phyloP scores from a whole-genome alignment of 805 yeast genomes.

The Sugiyamaella marilandica region DNA sequence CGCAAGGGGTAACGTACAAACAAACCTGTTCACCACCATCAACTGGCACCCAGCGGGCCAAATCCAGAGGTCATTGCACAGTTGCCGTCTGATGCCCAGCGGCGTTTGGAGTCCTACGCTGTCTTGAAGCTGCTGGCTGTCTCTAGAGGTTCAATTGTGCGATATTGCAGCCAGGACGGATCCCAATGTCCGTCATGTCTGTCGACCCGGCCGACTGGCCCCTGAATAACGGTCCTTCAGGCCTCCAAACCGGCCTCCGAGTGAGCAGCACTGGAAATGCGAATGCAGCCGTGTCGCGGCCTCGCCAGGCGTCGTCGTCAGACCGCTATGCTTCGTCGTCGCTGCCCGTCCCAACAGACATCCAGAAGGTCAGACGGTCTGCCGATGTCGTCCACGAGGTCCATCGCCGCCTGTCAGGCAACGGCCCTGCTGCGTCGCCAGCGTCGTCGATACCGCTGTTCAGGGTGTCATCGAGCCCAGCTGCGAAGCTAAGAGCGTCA shows the following conservation, averaged over 20 bases:
- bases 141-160: too few relatives aligned
- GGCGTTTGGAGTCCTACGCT: too few relatives aligned
- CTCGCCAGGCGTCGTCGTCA: constrained; percentile 1
- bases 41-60: too few relatives aligned
- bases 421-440: constrained; percentile 1
- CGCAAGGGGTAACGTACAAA: constrained; percentile 3
- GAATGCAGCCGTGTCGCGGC: not conserved
- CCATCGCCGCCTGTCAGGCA: constrained; percentile 15
- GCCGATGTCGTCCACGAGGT: constrained; percentile 17
- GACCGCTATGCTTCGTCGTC: constrained; percentile 15
- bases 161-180: too few relatives aligned
- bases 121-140: too few relatives aligned
- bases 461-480: constrained; percentile 1
- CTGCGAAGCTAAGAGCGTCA: not conserved
- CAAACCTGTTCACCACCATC: not conserved
- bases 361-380: not conserved
- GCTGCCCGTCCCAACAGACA: constrained; percentile 14
- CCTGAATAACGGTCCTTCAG: too few relatives aligned
- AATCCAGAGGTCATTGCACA: too few relatives aligned
- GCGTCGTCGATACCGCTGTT: constrained; percentile 10
- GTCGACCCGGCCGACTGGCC: too few relatives aligned
- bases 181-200: too few relatives aligned
- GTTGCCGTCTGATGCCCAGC: too few relatives aligned
- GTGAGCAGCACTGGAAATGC: too few relatives aligned
- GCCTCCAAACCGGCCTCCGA: too few relatives aligned